Evolutionary conservation across 2,329 filamentous ascomycete genomes (phyloP), one percentile per base, ranked within the genome.

Genomic region (Arthrobotrys sinensis): DNA sequence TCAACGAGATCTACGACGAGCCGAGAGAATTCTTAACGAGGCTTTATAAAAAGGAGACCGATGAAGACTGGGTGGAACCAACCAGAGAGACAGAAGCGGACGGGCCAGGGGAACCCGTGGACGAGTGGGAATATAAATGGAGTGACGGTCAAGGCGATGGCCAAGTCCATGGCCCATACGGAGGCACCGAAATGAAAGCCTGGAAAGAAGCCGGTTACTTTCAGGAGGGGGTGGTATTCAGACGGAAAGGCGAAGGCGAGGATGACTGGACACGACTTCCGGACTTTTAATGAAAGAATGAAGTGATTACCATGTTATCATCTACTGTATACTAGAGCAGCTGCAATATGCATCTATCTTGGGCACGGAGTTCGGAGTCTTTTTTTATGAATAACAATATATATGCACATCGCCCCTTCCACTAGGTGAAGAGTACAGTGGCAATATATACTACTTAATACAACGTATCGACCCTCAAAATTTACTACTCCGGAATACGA

Each of bases 151-250:
- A 94, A 46, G 95, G 97, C 82, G 92, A 90, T 32, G 93, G 89
- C 10, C 88, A 89, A 57, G 88, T 89, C 73, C 93, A 99, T 84
- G 96, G 96, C 0, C 95, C 96, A 0, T 99, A 94, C 84, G 93
- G 97, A 83, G 89, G 88, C 6, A 84, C 88, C 4, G 95, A 91
- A 43, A 98, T 99, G 96, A 89, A 90, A 82, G 92, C 93, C 1
- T 99, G 96, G 96, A 90, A 92, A 81, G 90, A 93, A 79, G 93
- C 93, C 24, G 96, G 96, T 1, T 98, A 98, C 83, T 99, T 99
- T 85, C 66, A 73, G 45, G 92, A 91, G 11, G 91, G 96, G 80
- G 93, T 93, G 0, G 93, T 97, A 24, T 95, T 94, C 83, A 94
- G 95, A 82, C 88, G 90, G 80, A 86, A 85, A 77, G 88, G 85